Conservation (phyloP, 345 rosid species). For the Dovyalis caffra region DNA sequence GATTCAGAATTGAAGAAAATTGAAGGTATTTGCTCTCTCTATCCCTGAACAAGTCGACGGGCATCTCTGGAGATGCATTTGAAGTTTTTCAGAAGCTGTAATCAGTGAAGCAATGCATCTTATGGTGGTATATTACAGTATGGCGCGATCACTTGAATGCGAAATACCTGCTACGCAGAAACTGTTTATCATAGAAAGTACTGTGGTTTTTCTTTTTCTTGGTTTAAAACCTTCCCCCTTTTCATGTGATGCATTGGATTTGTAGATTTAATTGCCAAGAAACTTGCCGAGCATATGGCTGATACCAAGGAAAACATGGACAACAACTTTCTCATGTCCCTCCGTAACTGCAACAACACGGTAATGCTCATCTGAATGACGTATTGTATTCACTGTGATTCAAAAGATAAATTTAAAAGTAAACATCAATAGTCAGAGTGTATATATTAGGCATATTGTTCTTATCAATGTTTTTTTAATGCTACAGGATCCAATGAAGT, state of each 20-base stretch:
- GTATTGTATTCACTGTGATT: neutral
- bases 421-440: no score
- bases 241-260: neutral
- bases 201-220: neutral
- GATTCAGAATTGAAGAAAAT: slow-evolving; percentile 40
- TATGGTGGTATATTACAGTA: neutral
- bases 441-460: neutral
- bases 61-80: neutral
- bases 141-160: neutral
- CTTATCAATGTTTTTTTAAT: neutral
- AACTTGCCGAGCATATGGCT: slow-evolving; percentile 51
- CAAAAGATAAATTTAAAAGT: no score
- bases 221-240: neutral
- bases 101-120: neutral
- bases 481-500: slow-evolving; percentile 49
- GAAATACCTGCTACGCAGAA: neutral
- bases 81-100: neutral
- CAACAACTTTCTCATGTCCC: slow-evolving; percentile 42
- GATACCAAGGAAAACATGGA: slow-evolving; percentile 69
- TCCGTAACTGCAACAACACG: slow-evolving; percentile 36
- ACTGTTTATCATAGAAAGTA: neutral
- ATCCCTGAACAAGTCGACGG: neutral
- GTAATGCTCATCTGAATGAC: slow-evolving; percentile 28
- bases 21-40: slow-evolving; percentile 41
- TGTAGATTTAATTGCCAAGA: slow-evolving; percentile 51